Conservation (phyloP, 306 rosid genomes). For the Prunus padus region DNA sequence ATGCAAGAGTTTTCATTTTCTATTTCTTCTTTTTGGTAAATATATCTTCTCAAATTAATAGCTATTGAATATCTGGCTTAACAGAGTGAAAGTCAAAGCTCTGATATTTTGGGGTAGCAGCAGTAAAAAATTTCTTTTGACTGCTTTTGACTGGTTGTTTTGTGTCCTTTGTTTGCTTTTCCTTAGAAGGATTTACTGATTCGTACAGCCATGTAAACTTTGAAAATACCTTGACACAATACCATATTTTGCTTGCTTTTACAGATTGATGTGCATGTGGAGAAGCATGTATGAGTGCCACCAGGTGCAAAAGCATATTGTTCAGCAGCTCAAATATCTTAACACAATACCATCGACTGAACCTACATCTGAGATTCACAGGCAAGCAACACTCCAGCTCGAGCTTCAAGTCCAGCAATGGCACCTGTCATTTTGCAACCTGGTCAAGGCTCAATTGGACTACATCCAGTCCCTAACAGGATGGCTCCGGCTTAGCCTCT, state of each 20-base stretch:
- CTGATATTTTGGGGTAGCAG: slow-evolving; percentile 10
- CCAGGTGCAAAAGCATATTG: slow-evolving; percentile 94
- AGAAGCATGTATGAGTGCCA: slow-evolving; percentile 96
- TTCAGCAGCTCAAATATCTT: slow-evolving; percentile 88
- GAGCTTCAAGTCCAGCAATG: slow-evolving; percentile 93
- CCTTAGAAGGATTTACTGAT: neutral
- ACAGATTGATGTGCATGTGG: slow-evolving; percentile 98
- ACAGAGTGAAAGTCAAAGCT: slow-evolving; percentile 25
- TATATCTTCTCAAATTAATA: neutral
- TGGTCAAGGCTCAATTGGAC: slow-evolving; percentile 75
- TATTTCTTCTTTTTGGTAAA: neutral
- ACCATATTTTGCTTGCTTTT: slow-evolving; percentile 8
- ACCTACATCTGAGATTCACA: slow-evolving; percentile 86
- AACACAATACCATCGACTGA: slow-evolving; percentile 69
- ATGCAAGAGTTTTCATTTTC: neutral
- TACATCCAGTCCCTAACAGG: slow-evolving; percentile 81
- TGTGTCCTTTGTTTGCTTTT: slow-evolving; percentile 31
- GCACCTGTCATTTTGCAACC: slow-evolving; percentile 83
- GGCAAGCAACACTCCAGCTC: slow-evolving; percentile 87
- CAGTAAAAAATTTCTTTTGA: slow-evolving; percentile 35
- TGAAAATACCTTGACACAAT: too few relatives aligned
- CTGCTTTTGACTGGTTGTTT: slow-evolving; percentile 28
- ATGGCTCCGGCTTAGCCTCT: slow-evolving; percentile 93
- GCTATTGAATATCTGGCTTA: slow-evolving; percentile 7
- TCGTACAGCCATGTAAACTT: slow-evolving; percentile 2